Evolutionary conservation across 345 rosid genomes (phyloP), one percentile per base, ranked within the genome.

Genomic region (Citrus cavaleriei): DNA sequence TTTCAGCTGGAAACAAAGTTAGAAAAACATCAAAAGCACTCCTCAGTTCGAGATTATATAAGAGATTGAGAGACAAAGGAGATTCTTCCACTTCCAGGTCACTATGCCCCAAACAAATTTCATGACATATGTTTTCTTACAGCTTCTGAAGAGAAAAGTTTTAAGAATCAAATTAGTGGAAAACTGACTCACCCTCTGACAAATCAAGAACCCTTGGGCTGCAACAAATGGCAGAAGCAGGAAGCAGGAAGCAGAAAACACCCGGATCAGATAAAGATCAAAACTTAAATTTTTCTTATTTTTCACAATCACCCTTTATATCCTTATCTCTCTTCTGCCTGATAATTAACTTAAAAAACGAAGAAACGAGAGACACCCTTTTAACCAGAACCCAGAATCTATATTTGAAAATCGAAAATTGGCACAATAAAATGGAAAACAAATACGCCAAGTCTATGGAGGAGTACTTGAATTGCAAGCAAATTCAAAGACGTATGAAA

Each of bases 191-290:
- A 81, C 87, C 87, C 87, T 79, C 85, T 78, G 77, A 71, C 62
- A 74, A 82, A 80, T 77, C 70, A 72, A 80, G 21, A 74, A 79
- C 74, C 81, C 82, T 68, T 83, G 72, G 72, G 77, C 79, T 77
- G 85, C 76, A 70, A 69, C 79, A 78, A 70, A 68, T 75, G 83
- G 77, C 16, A 74, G 78, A 80, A 80, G 76, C 83, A 84, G 74
- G 76, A 80, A 80, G 76, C 83, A 84, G 86, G 75, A 73, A 80
- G 76, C 83, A 84, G 86, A 77, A 70, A 78, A 81, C 75, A 82
- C 86, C 83, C 82, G 83, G 89, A 88, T 88, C 82, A 89, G 90
- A 87, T 81, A 82, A 88, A 90, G 87, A 89, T 89, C 86, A 80
- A 74, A 81, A 84, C 51, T 76, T 57, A 77, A 49, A 65, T 65